These are phyloP conservation scores for Oryza brachyantha DNA, from an alignment of 176 grass and related monocot species.

Conservation along the genomic window DNA sequence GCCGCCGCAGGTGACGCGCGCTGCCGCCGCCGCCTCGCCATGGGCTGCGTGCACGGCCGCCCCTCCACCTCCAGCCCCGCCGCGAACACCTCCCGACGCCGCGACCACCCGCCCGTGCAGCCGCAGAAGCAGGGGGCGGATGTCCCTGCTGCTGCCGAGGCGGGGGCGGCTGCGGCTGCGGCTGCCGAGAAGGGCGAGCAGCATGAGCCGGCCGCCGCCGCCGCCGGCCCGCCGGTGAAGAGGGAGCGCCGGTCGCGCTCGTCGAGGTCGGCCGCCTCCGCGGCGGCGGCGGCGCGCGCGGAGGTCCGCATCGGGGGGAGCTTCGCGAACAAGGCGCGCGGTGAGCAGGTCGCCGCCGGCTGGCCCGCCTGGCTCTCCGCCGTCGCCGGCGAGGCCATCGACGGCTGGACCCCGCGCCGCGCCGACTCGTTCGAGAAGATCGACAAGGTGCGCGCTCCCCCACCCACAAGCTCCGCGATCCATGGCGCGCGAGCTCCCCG, in stretches of 20 bases:
- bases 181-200: conserved; percentile 31
- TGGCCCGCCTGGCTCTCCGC: conserved; percentile 88
- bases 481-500: conserved; percentile 14
- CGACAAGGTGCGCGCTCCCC: conserved; percentile 52
- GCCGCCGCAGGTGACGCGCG: conserved; percentile 31
- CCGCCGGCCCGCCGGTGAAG: conserved; percentile 29
- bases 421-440: conserved; percentile 93
- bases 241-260: conserved; percentile 44
- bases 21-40: conserved; percentile 19
- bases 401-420: conserved; percentile 69
- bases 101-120: not conserved
- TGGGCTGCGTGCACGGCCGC: conserved; percentile 83
- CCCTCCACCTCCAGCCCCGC: conserved; percentile 40
- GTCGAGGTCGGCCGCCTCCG: conserved; percentile 18
- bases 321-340: conserved; percentile 68
- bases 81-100: conserved; percentile 6
- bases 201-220: conserved; percentile 20
- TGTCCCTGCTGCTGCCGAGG: not conserved
- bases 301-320: conserved; percentile 52
- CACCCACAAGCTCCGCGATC: conserved; percentile 10
- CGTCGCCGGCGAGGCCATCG: conserved; percentile 79
- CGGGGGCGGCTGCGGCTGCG: not conserved
- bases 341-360: conserved; percentile 81
- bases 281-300: conserved; percentile 12
- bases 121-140: conserved; percentile 19